Evolutionary conservation across 2,329 filamentous ascomycete species (phyloP), one percentile per base, ranked within the genome.

Genomic region (Ophiosphaerella korrae): DNA sequence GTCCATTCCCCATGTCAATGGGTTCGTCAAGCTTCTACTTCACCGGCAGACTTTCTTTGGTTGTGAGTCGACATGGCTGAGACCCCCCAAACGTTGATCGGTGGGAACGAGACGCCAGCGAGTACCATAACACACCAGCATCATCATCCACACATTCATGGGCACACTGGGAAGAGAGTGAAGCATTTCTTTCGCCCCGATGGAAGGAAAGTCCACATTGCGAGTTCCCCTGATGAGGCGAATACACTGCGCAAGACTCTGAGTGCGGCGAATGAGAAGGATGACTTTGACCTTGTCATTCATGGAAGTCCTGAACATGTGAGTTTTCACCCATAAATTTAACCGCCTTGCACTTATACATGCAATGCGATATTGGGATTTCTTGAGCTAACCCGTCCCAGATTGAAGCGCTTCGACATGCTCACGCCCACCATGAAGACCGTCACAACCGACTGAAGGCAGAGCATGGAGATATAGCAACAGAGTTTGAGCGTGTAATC

Each of bases 401-500:
- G 71, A 57, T 79, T 34, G 71, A 77, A 45, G 81, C 79, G 16
- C 77, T 87, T 33, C 72, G 75, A 39, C 64, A 78, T 51, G 76
- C 81, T 0, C 82, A 82, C 55, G 70, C 71, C 23, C 82, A 86
- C 57, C 83, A 86, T 63, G 77, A 82, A 53, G 62, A 69, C 18
- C 74, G 74, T 8, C 77, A 80, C 31, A 74, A 76, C 35, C 66
- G 74, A 42, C 74, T 87, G 24, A 75, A 77, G 31, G 68, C 77
- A 44, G 72, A 77, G 53, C 78, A 85, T 60, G 79, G 78, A 1
- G 74, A 78, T 8, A 71, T 80, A 7, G 83, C 80, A 57, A 77
- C 81, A 26, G 80, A 85, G 57, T 84, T 85, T 70, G 83, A 86
- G 60, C 67, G 77, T 42, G 77, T 84, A 7, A 79, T 81, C 37